These are phyloP conservation scores for Fusarium globosum DNA, from an alignment of 2,329 filamentous ascomycete genomes.

Conservation along the genomic window DNA sequence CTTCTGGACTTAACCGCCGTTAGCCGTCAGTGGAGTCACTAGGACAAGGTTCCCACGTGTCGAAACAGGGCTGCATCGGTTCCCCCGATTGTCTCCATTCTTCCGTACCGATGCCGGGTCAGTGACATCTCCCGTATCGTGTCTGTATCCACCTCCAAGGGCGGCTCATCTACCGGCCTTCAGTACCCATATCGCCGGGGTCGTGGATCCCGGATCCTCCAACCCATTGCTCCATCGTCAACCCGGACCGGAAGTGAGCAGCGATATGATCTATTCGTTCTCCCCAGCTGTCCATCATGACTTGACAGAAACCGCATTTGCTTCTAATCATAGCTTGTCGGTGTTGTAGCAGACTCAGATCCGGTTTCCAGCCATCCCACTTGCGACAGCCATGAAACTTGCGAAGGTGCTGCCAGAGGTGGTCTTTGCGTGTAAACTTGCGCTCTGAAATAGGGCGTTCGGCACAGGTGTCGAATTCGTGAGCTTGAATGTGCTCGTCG, in stretches of 20 bases:
- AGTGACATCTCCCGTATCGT: conserved; percentile 4
- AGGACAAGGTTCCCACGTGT: conserved; percentile 32
- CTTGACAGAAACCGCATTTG: conserved; percentile 47
- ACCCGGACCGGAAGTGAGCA: conserved; percentile 44
- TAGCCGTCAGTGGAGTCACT: conserved; percentile 18
- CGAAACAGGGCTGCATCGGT: conserved; percentile 28
- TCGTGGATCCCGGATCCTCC: conserved; percentile 41
- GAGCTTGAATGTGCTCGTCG: conserved; percentile 52
- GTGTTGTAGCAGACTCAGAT: conserved; percentile 49
- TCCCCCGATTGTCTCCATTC: conserved; percentile 17
- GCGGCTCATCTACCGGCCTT: conserved; percentile 4
- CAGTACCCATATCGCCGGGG: conserved; percentile 19
- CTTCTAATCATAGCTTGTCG: conserved; percentile 44
- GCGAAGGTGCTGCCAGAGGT: conserved; percentile 55
- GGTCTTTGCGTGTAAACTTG: conserved; percentile 56
- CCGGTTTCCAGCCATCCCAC: conserved; percentile 61
- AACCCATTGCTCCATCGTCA: conserved; percentile 46
- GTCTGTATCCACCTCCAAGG: conserved; percentile 2
- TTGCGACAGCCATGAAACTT: conserved; percentile 59
- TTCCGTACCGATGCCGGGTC: conserved; percentile 17
- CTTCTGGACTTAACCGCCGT: conserved; percentile 15
- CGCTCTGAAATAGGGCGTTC: conserved; percentile 58
- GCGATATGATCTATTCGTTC: conserved; percentile 46
- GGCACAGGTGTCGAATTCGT: conserved; percentile 61
- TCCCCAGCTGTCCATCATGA: conserved; percentile 43